A percentile compares a stretch with the other conserved stretches of the same genome.
Evolutionary conservation across 768 basidiomycete species (phyloP).

Genomic region (Galerina sulciceps): DNA sequence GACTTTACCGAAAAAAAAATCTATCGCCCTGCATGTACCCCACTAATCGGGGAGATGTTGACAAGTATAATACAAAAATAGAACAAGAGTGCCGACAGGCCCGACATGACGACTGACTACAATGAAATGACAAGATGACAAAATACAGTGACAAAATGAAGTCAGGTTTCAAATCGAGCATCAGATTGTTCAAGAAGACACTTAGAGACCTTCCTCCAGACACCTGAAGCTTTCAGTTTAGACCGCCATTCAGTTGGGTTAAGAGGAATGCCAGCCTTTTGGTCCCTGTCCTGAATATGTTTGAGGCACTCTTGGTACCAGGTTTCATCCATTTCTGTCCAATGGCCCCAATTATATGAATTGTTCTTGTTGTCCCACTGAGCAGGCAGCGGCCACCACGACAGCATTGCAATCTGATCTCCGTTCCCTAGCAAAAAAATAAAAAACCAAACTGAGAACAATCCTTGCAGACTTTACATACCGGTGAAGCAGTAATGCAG

Average conservation of each 20-base stretch:
- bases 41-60: too few species aligned
- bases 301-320: slow-evolving; percentile 2
- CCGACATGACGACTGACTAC: too few species aligned
- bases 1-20: too few species aligned
- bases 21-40: too few species aligned
- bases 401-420: slow-evolving; percentile 1
- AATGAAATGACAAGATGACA: too few species aligned
- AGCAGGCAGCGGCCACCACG: slow-evolving; percentile 12
- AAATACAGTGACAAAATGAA: too few species aligned
- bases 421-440: neutral
- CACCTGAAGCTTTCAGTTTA: neutral
- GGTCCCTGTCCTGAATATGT: neutral
- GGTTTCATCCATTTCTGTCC: slow-evolving; percentile 10
- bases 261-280: neutral
- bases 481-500: slow-evolving; percentile 25
- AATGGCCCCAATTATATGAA: slow-evolving; percentile 5
- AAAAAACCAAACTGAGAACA: neutral
- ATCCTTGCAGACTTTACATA: slow-evolving; percentile 5
- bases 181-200: neutral
- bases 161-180: too few species aligned
- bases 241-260: neutral
- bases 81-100: too few species aligned
- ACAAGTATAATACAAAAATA: too few species aligned
- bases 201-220: neutral
- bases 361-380: neutral